phyloP scores from a whole-genome alignment of 495 filamentous ascomycete species.

The Penicillium bialowiezense region DNA sequence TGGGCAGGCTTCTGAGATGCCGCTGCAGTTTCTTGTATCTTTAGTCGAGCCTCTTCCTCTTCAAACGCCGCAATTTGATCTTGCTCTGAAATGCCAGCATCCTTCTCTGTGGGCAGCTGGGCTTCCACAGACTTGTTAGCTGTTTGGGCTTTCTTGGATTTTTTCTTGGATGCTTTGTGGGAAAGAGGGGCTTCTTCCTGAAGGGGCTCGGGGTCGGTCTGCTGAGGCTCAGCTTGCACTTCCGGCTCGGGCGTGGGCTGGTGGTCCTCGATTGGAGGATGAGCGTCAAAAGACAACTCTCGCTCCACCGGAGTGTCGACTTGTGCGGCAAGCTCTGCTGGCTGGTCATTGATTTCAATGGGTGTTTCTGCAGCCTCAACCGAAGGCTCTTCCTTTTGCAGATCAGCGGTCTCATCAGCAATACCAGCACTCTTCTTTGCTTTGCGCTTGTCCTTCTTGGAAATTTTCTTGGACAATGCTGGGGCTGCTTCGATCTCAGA shows the following conservation, averaged over 20 bases:
- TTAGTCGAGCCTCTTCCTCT: constrained; percentile 1
- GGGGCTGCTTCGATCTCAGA: neutral
- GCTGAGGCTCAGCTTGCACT: neutral
- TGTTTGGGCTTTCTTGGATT: constrained; percentile 26
- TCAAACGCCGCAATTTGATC: neutral
- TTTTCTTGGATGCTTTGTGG: constrained; percentile 26
- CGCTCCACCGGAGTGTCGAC: neutral
- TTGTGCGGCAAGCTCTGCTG: no score
- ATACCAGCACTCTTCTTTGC: constrained; percentile 21
- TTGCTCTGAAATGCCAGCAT: constrained; percentile 7
- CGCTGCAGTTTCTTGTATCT: constrained; percentile 13
- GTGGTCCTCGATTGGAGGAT: neutral
- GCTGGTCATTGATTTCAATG: neutral
- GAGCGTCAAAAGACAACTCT: constrained; percentile 1
- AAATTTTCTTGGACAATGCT: constrained; percentile 26
- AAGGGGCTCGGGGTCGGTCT: neutral
- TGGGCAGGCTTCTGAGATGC: constrained; percentile 9
- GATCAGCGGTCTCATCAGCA: constrained; percentile 2
- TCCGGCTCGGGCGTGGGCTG: constrained; percentile 5
- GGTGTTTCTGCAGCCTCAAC: neutral
- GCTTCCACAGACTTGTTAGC: constrained; percentile 3
- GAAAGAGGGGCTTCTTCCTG: constrained; percentile 17
- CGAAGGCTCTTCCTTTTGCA: constrained; percentile 4
- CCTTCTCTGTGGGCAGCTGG: neutral
- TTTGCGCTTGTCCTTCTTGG: constrained; percentile 42